Base-by-base conservation (phyloP, 2,329 filamentous ascomycete species). In the Paramyrothecium sp. region DNA sequence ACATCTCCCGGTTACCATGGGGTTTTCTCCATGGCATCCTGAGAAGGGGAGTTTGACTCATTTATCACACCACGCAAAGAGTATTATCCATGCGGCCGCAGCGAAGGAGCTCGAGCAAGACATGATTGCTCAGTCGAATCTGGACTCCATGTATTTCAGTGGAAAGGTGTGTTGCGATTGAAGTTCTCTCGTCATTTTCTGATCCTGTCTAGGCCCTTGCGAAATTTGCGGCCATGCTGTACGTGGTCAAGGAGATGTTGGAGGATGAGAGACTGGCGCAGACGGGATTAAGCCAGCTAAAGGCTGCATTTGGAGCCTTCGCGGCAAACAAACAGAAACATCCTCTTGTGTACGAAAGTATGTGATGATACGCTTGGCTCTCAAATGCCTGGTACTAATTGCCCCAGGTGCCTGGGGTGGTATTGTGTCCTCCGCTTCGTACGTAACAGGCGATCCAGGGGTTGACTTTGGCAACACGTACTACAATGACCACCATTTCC, bases 101-200 rank as follows among this genome's bases (percentile, higher is more conserved):
- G 78, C 81, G n/a, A 82, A 80, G 20, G 95, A 99, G 71, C 77
- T 96, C 1, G 82, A 84, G 1, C 88, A 95, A 72, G 82, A 92
- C 69, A 91, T 97, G 73, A 73, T 78, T n/a, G 76, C 78, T 0
- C 88, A 95, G 67, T 86, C 86, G 5, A 85, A 95, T 61, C 78
- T 91, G 38, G 84, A 94, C 69, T 96, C 92, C 41, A 93, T 97
- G 86, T 98, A 98, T 73, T 97, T 89, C 72, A 90, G 90, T 64
- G 95, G 95, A 64, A 98, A 94, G 79, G 89, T 83, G 59, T 10
- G 63, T 72, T 59, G 8, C 13, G 1, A n/a, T 3, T 16, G 3
- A 7, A 2, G 12, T 11, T 34, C 19, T 22, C 22, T 3, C 26
- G 41, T n/a, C 46, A 19, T 52, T 22, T 61, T 58, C 54, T 53